phyloP scores from a whole-genome alignment of 345 rosid genomes.

The Turritis glabra region DNA sequence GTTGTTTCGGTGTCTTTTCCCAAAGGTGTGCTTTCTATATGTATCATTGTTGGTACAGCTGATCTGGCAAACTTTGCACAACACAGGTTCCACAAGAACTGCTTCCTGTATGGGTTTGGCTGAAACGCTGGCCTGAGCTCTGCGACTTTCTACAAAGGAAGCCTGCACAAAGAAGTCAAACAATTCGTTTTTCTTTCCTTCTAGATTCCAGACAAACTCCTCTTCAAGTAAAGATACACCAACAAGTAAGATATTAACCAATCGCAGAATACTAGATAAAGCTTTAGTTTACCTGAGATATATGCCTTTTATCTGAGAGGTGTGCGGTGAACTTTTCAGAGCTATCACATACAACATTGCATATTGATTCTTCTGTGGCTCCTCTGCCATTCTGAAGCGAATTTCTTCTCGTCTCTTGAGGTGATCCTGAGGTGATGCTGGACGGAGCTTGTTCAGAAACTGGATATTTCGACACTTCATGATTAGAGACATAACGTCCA shows the following conservation, averaged over 20 bases:
- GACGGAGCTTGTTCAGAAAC: conserved; percentile 41
- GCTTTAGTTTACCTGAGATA: conserved; percentile 19
- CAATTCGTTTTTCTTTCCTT: not conserved
- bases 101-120: conserved; percentile 41
- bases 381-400: conserved; percentile 43
- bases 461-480: conserved; percentile 17
- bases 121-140: conserved; percentile 33
- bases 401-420: conserved; percentile 48
- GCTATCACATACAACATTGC: conserved; percentile 51
- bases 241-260: not conserved
- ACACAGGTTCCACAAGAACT: conserved; percentile 40
- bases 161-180: conserved; percentile 22
- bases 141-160: conserved; percentile 35
- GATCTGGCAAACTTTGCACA: conserved; percentile 48
- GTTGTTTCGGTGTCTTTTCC: conserved; percentile 36
- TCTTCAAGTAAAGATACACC: not conserved
- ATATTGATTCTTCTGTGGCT: conserved; percentile 38
- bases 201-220: not conserved
- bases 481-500: conserved; percentile 22
- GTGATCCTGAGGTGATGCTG: conserved; percentile 38
- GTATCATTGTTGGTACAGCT: conserved; percentile 27
- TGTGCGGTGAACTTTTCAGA: not conserved
- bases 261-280: not conserved
- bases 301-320: conserved; percentile 11
- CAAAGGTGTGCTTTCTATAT: conserved; percentile 3